These are phyloP conservation scores for Phycomyces blakesleeanus DNA, from an alignment of 192 early-diverging fungal genomes.

Conservation along the genomic window DNA sequence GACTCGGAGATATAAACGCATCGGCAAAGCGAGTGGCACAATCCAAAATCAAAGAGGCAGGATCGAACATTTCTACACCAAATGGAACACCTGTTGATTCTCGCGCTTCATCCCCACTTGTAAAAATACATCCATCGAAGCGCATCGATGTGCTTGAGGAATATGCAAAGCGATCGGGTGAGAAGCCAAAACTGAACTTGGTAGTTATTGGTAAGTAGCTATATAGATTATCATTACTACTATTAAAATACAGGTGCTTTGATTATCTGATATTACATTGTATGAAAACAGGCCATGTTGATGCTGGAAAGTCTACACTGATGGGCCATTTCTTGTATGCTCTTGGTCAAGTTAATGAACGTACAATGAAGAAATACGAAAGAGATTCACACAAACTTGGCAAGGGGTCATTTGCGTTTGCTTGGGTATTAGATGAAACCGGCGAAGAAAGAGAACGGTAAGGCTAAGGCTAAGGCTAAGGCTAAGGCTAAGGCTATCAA, in stretches of 20 bases:
- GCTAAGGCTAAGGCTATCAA: no score
- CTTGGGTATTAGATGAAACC: conserved; percentile 97
- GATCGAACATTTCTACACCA: conserved; percentile 24
- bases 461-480: no score
- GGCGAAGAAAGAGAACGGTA: conserved; percentile 84
- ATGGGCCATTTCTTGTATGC: conserved; percentile 94
- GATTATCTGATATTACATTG: neutral
- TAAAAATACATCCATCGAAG: conserved; percentile 39
- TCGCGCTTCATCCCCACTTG: conserved; percentile 9
- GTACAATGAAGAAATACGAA: conserved; percentile 83
- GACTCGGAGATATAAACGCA: conserved; percentile 10
- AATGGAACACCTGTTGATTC: conserved; percentile 33
- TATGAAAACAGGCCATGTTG: conserved; percentile 75
- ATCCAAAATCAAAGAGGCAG: neutral
- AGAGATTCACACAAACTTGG: conserved; percentile 89
- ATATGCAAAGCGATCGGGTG: conserved; percentile 60
- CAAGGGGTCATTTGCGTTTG: conserved; percentile 94
- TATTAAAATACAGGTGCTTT: no score
- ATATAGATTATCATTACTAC: no score
- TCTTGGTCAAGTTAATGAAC: conserved; percentile 85
- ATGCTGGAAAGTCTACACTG: conserved; percentile 94
- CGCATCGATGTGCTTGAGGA: conserved; percentile 69
- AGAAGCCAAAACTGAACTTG: conserved; percentile 75
- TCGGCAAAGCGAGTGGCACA: conserved; percentile 5
- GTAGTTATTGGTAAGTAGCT: conserved; percentile 73